Evolutionary conservation across 2,329 filamentous ascomycete genomes (phyloP), one percentile per base, ranked within the genome.

Genomic region (Bipolaris oryzae): DNA sequence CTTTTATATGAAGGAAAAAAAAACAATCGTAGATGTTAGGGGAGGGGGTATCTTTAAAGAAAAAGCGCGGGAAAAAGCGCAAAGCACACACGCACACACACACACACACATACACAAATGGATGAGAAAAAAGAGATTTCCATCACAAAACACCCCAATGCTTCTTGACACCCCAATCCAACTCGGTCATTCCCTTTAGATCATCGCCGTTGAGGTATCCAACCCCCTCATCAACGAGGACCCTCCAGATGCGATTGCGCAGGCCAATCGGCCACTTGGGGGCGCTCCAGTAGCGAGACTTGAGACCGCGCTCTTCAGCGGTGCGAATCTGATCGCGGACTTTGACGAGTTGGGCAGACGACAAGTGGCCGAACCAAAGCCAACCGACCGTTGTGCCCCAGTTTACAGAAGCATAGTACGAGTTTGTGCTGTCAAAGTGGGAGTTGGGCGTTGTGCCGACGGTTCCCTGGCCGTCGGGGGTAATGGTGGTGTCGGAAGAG

Each of bases 361-460:
- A 81, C 1, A 89, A 70, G 2, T 74, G 76, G 3, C 80, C 81
- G 67, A 71, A 79, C 78, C 72, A 81, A 43, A 79, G 75, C 48
- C 70, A 73, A 2, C 86, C 88, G 13, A 91, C 78, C 1, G 81
- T 71, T 3, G 73, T 67, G 16, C 73, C 75, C 67, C 90, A 87
- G 15, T 84, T 81, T 3, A 82, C 80, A 45, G 84, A 87, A 16
- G 88, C 86, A 72, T 90, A 91, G 74, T 86, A 87, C 3, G 86
- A 88, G 71, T 89, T 91, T 16, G 76, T 75, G 0, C 72, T 71
- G 60, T 78, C 76, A 25, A 79, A 74, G 2, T 66, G 67, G 31
- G 77, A 75, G 3, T 70, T 58, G 2, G 67, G 65, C 1, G 73
- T 64, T 39, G 77, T 76, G 48, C 78, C 78, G 48, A 79, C 76